Evolutionary conservation across 805 yeast genomes (phyloP).

Genomic region (Grigorovia jiainica): DNA sequence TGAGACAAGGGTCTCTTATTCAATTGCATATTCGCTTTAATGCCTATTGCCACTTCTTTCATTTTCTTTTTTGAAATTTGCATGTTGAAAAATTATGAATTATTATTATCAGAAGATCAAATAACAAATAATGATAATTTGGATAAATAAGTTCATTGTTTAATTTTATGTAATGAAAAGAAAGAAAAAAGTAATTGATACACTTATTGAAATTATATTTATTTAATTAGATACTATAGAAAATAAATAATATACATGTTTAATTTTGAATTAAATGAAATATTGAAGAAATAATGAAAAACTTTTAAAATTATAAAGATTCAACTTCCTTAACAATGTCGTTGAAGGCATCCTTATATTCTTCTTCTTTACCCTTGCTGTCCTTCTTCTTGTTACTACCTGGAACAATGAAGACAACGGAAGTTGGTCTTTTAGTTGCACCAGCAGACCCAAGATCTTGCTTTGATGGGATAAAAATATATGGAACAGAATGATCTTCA

Average conservation of each 20-base stretch:
- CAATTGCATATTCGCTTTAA: neutral
- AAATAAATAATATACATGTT: neutral
- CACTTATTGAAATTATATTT: neutral
- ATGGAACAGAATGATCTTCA: slow-evolving; percentile 90
- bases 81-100: neutral
- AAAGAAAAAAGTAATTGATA: neutral
- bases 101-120: no score
- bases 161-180: no score
- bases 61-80: no score
- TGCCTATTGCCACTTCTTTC: neutral
- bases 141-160: no score
- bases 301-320: slow-evolving; percentile 17
- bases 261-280: neutral
- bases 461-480: slow-evolving; percentile 88
- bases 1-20: slow-evolving; percentile 1
- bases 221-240: neutral
- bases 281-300: neutral
- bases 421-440: slow-evolving; percentile 97
- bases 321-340: slow-evolving; percentile 87
- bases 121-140: no score
- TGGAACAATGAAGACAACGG: slow-evolving; percentile 95
- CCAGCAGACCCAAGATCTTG: slow-evolving; percentile 98
- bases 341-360: slow-evolving; percentile 85
- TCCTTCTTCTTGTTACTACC: slow-evolving; percentile 83
- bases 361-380: slow-evolving; percentile 60